Percentiles rank a stretch among this genome's conserved stretches.
phyloP scores from a whole-genome alignment of 129 eudicot species.

The Chrysanthemum lavandulifolium region DNA sequence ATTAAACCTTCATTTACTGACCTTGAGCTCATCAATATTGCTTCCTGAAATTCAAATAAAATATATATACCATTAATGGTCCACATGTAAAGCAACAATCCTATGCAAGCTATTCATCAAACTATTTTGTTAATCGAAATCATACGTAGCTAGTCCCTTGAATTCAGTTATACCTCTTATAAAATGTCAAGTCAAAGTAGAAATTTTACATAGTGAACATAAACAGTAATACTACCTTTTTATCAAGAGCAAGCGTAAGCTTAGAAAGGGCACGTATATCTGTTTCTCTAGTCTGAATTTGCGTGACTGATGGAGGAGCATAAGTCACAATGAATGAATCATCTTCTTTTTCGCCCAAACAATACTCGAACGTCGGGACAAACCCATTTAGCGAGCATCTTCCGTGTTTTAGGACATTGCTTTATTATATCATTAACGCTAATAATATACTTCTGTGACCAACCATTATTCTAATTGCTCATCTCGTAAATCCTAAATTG shows the following conservation, averaged over 20 bases:
- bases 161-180: slow-evolving; percentile 15
- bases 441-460: no score
- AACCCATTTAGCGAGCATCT: background rate
- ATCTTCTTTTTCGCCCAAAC: slow-evolving; percentile 14
- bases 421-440: no score
- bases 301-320: slow-evolving; percentile 31
- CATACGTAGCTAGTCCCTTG: no score
- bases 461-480: no score
- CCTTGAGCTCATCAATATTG: slow-evolving; percentile 45
- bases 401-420: background rate
- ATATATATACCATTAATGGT: no score
- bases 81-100: no score
- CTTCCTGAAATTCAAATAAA: slow-evolving; percentile 31
- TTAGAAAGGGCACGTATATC: slow-evolving; percentile 47
- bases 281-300: slow-evolving; percentile 40
- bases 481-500: no score
- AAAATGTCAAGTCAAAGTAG: slow-evolving; percentile 14
- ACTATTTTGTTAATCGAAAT: no score
- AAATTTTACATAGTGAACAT: background rate
- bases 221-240: slow-evolving; percentile 41
- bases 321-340: slow-evolving; percentile 21
- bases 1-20: slow-evolving; percentile 41
- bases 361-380: background rate
- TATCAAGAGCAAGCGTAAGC: slow-evolving; percentile 46
- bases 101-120: no score